Conservation (phyloP, 2,329 filamentous ascomycete genomes). For the Thermothelomyces thermophilus region DNA sequence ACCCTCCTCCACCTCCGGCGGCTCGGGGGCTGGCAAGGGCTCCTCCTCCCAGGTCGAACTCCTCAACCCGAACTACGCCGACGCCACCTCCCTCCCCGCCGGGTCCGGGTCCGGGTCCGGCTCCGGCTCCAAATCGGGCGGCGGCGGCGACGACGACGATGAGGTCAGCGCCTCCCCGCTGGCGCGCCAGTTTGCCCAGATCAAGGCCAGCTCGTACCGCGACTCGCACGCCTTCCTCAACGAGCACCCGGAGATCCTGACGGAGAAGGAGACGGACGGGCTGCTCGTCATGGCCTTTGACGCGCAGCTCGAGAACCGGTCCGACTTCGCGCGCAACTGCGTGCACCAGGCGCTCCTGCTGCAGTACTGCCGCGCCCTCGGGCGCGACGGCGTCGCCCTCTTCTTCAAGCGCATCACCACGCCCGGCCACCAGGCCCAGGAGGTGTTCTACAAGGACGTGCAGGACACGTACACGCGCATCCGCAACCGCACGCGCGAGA, state of each 20-base stretch:
- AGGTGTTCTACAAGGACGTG: conserved; percentile 89
- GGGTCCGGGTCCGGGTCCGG: conserved; percentile 12
- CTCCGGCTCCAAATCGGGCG: conserved; percentile 41
- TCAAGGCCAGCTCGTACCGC: conserved; percentile 68
- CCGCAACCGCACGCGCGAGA: conserved; percentile 66
- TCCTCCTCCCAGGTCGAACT: conserved; percentile 53
- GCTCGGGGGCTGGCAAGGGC: conserved; percentile 30
- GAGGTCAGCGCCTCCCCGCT: conserved; percentile 69
- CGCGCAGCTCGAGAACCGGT: conserved; percentile 67
- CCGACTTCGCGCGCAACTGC: conserved; percentile 73
- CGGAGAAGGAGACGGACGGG: conserved; percentile 83
- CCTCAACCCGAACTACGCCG: conserved; percentile 66
- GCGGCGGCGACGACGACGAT: conserved; percentile 66
- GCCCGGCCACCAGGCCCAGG: conserved; percentile 79
- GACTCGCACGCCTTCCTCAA: conserved; percentile 69
- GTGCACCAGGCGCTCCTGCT: conserved; percentile 89
- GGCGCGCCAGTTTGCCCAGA: conserved; percentile 74
- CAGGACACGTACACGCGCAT: conserved; percentile 81
- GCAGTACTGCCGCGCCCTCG: conserved; percentile 89
- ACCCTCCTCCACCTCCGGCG: conserved; percentile 25
- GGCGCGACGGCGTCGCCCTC: conserved; percentile 76
- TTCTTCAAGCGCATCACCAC: conserved; percentile 98
- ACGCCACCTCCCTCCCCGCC: conserved; percentile 41
- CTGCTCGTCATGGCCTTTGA: conserved; percentile 90
- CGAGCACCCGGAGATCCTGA: conserved; percentile 69